Percentiles rank a stretch among this genome's conserved stretches.
Conservation (phyloP, 23 red algal genomes). For the Gracilaria domingensis region DNA sequence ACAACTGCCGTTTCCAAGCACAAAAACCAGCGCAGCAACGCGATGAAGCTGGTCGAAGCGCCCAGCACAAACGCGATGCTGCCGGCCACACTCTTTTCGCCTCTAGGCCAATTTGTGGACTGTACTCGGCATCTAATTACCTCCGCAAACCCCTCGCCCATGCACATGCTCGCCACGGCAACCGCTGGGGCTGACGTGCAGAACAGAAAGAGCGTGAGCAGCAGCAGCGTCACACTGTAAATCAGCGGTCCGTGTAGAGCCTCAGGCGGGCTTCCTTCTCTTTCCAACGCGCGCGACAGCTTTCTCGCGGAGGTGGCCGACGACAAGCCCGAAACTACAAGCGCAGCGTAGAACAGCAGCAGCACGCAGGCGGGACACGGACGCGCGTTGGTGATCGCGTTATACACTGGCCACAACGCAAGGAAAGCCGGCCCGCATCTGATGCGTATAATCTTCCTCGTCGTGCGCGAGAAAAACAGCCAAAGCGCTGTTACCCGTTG, state of each 20-base stretch:
- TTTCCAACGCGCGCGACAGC: slow-evolving; percentile 5
- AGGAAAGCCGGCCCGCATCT: slow-evolving; percentile 18
- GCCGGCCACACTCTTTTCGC: slow-evolving; percentile 20
- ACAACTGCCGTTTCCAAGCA: not conserved
- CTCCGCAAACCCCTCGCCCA: slow-evolving; percentile 45
- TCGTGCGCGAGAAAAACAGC: not conserved
- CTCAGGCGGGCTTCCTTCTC: not conserved
- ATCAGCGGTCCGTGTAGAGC: slow-evolving; percentile 9
- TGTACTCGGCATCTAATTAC: not conserved
- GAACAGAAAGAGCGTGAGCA: not conserved
- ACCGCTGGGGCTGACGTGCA: not conserved
- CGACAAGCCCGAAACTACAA: not conserved
- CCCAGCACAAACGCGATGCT: slow-evolving; percentile 6
- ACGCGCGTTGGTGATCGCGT: not conserved
- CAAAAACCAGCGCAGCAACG: slow-evolving; percentile 11
- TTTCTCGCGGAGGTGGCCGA: too few relatives aligned
- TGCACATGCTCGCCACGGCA: slow-evolving; percentile 2
- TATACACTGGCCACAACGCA: slow-evolving; percentile 37
- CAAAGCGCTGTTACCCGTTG: not conserved
- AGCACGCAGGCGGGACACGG: not conserved
- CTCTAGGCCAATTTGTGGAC: not conserved
- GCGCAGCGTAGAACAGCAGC: not conserved
- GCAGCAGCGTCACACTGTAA: slow-evolving; percentile 7
- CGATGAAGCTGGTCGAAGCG: not conserved
- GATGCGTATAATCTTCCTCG: slow-evolving; percentile 29